Percentiles rank a stretch among this genome's conserved stretches.
These are phyloP conservation scores for Fusarium incarnatum DNA, from an alignment of 2,329 filamentous ascomycete species.

Conservation along the genomic window DNA sequence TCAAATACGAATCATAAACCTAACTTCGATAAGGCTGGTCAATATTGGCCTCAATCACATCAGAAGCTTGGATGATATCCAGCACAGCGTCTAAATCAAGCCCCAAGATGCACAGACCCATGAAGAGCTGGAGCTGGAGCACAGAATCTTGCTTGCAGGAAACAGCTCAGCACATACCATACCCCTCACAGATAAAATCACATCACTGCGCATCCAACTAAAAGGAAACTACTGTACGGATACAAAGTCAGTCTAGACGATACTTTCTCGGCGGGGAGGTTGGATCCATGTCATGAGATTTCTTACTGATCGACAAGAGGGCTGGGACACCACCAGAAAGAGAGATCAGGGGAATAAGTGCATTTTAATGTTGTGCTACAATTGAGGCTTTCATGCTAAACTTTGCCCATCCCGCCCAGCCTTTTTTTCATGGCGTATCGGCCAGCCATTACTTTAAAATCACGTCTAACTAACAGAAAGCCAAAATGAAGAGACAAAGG, in stretches of 20 bases:
- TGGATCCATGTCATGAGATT: constrained; percentile 22
- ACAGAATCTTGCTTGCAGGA: constrained; percentile 28
- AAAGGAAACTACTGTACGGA: constrained; percentile 16
- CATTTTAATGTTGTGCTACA: constrained; percentile 26
- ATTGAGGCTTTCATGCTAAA: neutral
- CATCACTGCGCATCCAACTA: constrained; percentile 40
- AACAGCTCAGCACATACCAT: constrained; percentile 35
- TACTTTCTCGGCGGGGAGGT: constrained; percentile 9
- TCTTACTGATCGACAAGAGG: constrained; percentile 10
- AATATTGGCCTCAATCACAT: constrained; percentile 24
- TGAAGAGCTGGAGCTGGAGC: neutral
- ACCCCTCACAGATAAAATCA: constrained; percentile 29
- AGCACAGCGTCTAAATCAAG: constrained; percentile 24
- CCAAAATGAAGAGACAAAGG: neutral
- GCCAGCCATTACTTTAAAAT: constrained; percentile 16
- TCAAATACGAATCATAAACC: neutral
- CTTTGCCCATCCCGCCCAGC: constrained; percentile 9
- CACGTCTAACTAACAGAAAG: neutral
- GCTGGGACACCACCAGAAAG: constrained; percentile 10
- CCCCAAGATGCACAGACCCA: constrained; percentile 27
- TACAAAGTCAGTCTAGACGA: constrained; percentile 25
- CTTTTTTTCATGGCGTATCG: constrained; percentile 14
- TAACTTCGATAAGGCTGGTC: neutral
- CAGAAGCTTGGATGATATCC: constrained; percentile 6
- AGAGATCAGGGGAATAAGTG: neutral